Evolutionary conservation across 352 stramenopile genomes (phyloP).

Genomic region (Saprolegnia parasitica): DNA sequence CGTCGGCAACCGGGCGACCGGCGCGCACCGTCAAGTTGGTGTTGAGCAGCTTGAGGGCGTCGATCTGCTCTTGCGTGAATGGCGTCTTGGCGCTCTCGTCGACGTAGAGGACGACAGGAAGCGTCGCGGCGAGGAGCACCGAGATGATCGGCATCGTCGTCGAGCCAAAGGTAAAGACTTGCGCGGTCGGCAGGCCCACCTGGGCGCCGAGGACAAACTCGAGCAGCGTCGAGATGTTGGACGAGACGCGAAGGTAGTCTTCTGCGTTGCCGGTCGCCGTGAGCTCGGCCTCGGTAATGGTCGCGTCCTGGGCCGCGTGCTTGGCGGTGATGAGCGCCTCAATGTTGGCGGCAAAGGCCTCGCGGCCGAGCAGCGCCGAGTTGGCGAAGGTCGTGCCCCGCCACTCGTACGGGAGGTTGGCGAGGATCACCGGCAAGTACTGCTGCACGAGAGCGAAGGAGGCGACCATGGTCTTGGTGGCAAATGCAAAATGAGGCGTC

Average conservation of each 20-base stretch:
- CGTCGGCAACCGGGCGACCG: constrained; percentile 10
- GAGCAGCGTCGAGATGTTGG: constrained; percentile 26
- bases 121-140: constrained; percentile 19
- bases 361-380: constrained; percentile 27
- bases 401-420: constrained; percentile 25
- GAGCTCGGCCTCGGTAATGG: constrained; percentile 22
- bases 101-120: constrained; percentile 24
- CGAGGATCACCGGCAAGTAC: constrained; percentile 19
- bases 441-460: constrained; percentile 12
- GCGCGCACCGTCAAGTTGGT: constrained; percentile 14
- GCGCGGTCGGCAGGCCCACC: constrained; percentile 3
- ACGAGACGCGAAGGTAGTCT: constrained; percentile 29
- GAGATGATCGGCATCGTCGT: constrained; percentile 27
- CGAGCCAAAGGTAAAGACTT: constrained; percentile 29
- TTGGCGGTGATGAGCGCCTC: constrained; percentile 16
- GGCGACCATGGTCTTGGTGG: constrained; percentile 11
- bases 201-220: constrained; percentile 22
- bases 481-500: constrained; percentile 3
- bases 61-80: constrained; percentile 19
- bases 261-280: constrained; percentile 23
- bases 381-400: constrained; percentile 28
- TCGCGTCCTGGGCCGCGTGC: constrained; percentile 10
- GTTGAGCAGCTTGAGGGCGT: constrained; percentile 3
- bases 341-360: constrained; percentile 21
- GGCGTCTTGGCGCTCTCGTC: constrained; percentile 13